Conservation (phyloP, 2,329 filamentous ascomycete species). For the Hypoxylon sp. region DNA sequence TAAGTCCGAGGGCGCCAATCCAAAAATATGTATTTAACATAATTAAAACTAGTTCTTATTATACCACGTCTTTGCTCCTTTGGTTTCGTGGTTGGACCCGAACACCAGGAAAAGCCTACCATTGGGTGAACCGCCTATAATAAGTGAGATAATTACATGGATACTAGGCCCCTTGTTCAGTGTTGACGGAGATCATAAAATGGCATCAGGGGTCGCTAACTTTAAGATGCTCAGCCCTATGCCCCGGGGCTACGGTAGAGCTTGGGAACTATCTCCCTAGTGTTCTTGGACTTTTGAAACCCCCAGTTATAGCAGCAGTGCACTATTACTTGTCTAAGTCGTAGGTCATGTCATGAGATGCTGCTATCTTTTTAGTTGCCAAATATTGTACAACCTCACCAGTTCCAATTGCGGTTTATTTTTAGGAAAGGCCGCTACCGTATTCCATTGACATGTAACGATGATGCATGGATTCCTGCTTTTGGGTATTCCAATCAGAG, state of each 20-base stretch:
- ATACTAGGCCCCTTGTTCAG: constrained; percentile 17
- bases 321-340: no score
- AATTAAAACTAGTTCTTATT: no score
- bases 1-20: no score
- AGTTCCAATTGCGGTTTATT: constrained; percentile 16
- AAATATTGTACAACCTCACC: not conserved
- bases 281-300: constrained; percentile 10
- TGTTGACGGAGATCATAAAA: constrained; percentile 20
- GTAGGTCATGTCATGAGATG: no score
- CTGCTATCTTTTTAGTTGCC: not conserved
- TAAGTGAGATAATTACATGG: constrained; percentile 34
- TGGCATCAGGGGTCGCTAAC: constrained; percentile 18
- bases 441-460: constrained; percentile 8
- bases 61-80: constrained; percentile 12
- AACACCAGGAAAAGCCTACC: constrained; percentile 23
- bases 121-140: constrained; percentile 30
- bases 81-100: constrained; percentile 26
- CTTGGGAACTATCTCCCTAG: constrained; percentile 17
- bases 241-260: constrained; percentile 23
- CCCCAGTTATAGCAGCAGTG: constrained; percentile 1
- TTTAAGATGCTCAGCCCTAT: constrained; percentile 33
- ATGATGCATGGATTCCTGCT: constrained; percentile 20
- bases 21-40: no score
- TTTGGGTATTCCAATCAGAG: constrained; percentile 14
- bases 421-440: constrained; percentile 21